Base-by-base conservation (phyloP, 495 filamentous ascomycete species). In the Umbilicaria muhlenbergii region DNA sequence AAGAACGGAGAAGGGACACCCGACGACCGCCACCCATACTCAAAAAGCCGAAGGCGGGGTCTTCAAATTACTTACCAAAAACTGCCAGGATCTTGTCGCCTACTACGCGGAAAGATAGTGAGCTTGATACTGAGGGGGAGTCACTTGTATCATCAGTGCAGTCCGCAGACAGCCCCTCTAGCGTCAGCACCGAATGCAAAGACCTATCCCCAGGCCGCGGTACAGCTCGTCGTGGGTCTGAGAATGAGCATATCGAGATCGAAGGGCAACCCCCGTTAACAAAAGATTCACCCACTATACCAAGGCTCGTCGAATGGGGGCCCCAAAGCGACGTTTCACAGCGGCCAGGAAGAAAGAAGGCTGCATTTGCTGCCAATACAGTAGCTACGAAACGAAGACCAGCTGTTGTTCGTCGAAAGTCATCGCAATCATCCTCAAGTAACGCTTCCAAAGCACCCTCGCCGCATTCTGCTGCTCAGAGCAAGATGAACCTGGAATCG, bases 391-490 rank as follows among this genome's bases (percentile, higher is more conserved):
- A 60, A 47, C 63, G 58, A 43, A 67, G 66, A 8, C 66, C 67
- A 7, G 51, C 61, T 2, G 47, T 66, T 24, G 59, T 57, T 42
- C 60, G 66, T 19, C 62, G 62, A 49, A 68, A 65, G 44, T 68
- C 66, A 11, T 65, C 64, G 12, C 66, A 64, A 40, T 16, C 42
- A 18, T 56, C 49, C 42, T 28, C 24, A 10, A 28, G 24, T 28
- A 28, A 28, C 1, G 2, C 24, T 47, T 45, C 36, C 48, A 19
- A 37, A 59, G 51, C 38, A 50, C 47, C 11, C 41, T 40, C 32
- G 28, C 14, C 15, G 11, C 34, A 11, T 36, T 24, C 11, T n/a
- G n/a, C 39, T 7, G 17, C 16, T 24, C 28, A 21, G 5, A 39
- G 16, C 11, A 39, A 10, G 6, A 39, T 28, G 6, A 39, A 34